Evolutionary conservation across 768 basidiomycete species (phyloP).

Genomic region (Mycena sanguinolenta): DNA sequence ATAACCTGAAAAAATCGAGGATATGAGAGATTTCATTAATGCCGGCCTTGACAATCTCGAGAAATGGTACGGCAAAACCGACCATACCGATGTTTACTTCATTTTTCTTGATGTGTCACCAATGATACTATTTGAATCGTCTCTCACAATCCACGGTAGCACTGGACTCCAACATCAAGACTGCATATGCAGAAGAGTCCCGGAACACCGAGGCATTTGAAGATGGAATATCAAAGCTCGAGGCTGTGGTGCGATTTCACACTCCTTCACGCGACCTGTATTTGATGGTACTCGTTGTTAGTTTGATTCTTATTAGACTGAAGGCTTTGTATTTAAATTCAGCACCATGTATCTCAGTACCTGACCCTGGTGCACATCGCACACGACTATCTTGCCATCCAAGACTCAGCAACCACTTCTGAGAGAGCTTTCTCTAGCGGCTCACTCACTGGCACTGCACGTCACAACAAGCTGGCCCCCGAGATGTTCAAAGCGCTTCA

Average conservation of each 20-base stretch:
- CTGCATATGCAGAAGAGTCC: constrained; percentile 16
- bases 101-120: neutral
- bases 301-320: neutral
- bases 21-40: constrained; percentile 10
- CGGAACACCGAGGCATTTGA: neutral
- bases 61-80: neutral
- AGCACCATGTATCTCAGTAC: too few species aligned
- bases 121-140: neutral
- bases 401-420: too few species aligned
- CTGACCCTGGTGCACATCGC: too few species aligned
- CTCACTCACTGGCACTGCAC: too few species aligned
- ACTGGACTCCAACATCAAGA: constrained; percentile 28
- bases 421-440: too few species aligned
- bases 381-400: too few species aligned
- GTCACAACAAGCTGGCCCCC: too few species aligned
- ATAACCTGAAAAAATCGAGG: constrained; percentile 7
- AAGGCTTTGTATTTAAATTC: too few species aligned
- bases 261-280: too few species aligned
- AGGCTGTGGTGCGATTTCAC: neutral
- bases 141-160: neutral
- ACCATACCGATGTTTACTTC: neutral
- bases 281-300: neutral
- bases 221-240: neutral
- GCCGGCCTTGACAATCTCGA: constrained; percentile 22
- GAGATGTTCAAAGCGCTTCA: too few species aligned